A percentile compares a stretch with the other conserved stretches of the same genome.
Conservation (phyloP, 805 yeast genomes). For the Candida tammaniensis region DNA sequence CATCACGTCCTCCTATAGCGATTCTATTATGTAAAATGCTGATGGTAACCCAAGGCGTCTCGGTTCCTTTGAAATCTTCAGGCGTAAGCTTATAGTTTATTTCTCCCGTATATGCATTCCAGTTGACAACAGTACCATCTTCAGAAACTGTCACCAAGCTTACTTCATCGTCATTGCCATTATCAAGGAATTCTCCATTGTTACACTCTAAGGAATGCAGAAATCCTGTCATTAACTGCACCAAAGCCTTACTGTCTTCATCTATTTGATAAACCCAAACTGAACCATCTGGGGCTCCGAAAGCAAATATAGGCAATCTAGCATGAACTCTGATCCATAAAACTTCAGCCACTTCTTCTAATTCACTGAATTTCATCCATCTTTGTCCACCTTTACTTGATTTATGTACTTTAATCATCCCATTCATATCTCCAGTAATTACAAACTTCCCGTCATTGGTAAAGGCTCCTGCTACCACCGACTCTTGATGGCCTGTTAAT, state of each 20-base stretch:
- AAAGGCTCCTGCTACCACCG: conserved; percentile 82
- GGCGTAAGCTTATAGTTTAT: conserved; percentile 65
- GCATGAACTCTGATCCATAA: conserved; percentile 85
- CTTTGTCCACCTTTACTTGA: conserved; percentile 74
- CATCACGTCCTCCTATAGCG: conserved; percentile 88
- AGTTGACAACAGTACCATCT: conserved; percentile 80
- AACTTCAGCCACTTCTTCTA: conserved; percentile 89
- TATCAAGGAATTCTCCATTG: conserved; percentile 68
- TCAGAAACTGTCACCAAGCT: conserved; percentile 74
- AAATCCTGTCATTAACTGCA: conserved; percentile 74
- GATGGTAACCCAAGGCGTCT: conserved; percentile 87
- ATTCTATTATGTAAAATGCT: conserved; percentile 50
- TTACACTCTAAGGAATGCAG: conserved; percentile 81
- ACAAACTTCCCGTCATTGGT: conserved; percentile 77
- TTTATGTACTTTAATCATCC: conserved; percentile 72
- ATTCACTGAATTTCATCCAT: conserved; percentile 68
- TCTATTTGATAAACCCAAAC: conserved; percentile 88
- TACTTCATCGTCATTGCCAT: conserved; percentile 51
- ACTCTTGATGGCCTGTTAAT: conserved; percentile 80
- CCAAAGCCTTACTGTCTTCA: conserved; percentile 44
- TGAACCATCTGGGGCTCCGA: conserved; percentile 89
- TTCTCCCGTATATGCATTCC: conserved; percentile 84
- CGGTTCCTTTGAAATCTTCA: conserved; percentile 66
- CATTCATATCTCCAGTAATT: conserved; percentile 94
- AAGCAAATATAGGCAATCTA: conserved; percentile 74